Evolutionary conservation across 2,329 filamentous ascomycete species (phyloP), one percentile per base, ranked within the genome.

Genomic region (Bipolaris cookei): DNA sequence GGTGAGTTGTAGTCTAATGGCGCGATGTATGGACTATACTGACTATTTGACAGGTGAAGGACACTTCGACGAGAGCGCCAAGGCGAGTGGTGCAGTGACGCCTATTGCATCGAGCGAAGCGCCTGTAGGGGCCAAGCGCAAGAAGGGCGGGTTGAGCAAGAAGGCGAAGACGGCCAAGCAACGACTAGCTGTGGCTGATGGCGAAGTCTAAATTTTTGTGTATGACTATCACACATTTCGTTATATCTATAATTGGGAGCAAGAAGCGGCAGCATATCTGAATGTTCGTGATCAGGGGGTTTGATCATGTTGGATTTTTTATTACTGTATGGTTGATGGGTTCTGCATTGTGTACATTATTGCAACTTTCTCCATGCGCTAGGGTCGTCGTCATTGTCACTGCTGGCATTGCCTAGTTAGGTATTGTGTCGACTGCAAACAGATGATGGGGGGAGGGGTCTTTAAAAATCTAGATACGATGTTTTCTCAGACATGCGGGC

Each of bases 41-140:
- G 52, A 83, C 69, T 1, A 38, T 46, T 23, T 39, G 41, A 35
- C 71, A 98, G 94, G 94, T 70, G 95, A 99, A 83, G 95, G 95
- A 58, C 88, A 97, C 75, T 99, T 99, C 78, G 94, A 98, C 68
- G 92, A 96, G 75, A 88, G 85, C 68, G 90, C 88, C 66, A 95
- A 96, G 72, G 86, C 87, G 21, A 96, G 91, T 2, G 95, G 93
- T 34, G 88, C 92, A 0, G 92, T 91, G 3, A 97, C 95, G 1
- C 93, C 92, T 0, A 84, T 90, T 10, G 86, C 87, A 47, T 80
- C 76, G 6, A 58, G 62, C 4, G 73, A 75, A 58, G 63, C 63
- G 14, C 58, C 66, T 11, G 59, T 68, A 37, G 62, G 65, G 51
- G 65, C 82, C 72, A 82, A 86, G 80, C 83, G 87, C 74, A 78